Evolutionary conservation across 139 green algal genomes (phyloP), one percentile per base, ranked within the genome.

Genomic region (Micractinium sp.): DNA sequence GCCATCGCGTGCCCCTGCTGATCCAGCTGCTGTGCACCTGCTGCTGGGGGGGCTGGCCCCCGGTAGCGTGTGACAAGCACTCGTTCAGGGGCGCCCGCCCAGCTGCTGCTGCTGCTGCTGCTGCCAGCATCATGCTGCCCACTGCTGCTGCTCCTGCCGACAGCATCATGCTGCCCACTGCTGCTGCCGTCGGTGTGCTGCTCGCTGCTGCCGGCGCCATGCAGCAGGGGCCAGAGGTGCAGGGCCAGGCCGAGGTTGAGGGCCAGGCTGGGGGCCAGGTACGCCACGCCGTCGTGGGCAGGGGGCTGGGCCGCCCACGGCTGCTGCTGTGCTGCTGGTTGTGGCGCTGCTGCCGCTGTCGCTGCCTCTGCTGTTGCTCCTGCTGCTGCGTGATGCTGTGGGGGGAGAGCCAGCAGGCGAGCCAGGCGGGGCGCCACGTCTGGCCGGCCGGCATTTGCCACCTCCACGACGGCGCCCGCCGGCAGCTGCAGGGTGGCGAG

Each of bases 191-290:
- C 74, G 53, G 3, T 84, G 12, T 9, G 53, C 39, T 35, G 35
- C 29, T 19, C 9, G 15, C 35, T 80, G 66, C 74, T 38, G 36
- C 25, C 23, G 78, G 9, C 0, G 67, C 66, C 47, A 13, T 82
- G n/a, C 41, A 91, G 85, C 23, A 93, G 81, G 25, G 76, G 87
- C 25, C 27, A 31, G 27, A 91, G 73, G 63, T 93, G 87, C 29
- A 89, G 87, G 20, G 87, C 36, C 33, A 91, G 53, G 0, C 87
- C 90, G 56, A 93, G 69, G 85, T 93, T 93, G 82, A 88, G 53
- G 23, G 87, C 90, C 47, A 93, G 71, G 83, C 35, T 77, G 47
- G 90, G 90, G 3, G 87, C 35, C 76, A 93, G 69, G 53, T 77
- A 85, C 5, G 87, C 87, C 18, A 71, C 79, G 1, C 63, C 69